phyloP scores from a whole-genome alignment of 108 stramenopile species.

The Cyclotella atomus region DNA sequence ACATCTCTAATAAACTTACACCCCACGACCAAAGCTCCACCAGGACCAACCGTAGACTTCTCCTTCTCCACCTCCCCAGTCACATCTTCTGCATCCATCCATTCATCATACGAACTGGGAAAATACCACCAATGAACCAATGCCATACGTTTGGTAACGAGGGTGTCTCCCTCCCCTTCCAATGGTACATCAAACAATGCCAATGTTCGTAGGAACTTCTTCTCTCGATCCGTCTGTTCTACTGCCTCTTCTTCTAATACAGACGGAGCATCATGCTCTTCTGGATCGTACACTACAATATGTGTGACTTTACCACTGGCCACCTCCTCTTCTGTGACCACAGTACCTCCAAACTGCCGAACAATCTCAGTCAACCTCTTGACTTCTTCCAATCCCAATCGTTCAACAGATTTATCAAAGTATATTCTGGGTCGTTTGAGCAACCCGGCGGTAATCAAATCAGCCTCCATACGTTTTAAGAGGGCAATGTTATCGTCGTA shows the following conservation, averaged over 20 bases:
- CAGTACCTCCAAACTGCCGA: slow-evolving; percentile 14
- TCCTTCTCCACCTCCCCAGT: slow-evolving; percentile 7
- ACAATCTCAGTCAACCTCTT: slow-evolving; percentile 33
- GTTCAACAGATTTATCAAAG: slow-evolving; percentile 31
- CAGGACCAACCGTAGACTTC: slow-evolving; percentile 4
- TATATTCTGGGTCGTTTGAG: slow-evolving; percentile 32
- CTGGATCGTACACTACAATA: slow-evolving; percentile 48
- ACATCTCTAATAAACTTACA: slow-evolving; percentile 59
- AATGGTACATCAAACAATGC: slow-evolving; percentile 31
- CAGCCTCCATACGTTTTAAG: slow-evolving; percentile 31
- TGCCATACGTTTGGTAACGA: slow-evolving; percentile 1
- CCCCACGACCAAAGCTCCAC: slow-evolving; percentile 39
- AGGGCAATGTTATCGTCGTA: slow-evolving; percentile 44
- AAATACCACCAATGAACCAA: slow-evolving; percentile 57
- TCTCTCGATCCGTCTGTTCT: slow-evolving; percentile 21
- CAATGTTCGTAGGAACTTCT: slow-evolving; percentile 39
- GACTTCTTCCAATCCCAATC: slow-evolving; percentile 9
- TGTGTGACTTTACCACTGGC: slow-evolving; percentile 28
- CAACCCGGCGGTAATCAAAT: slow-evolving; percentile 31
- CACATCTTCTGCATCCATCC: slow-evolving; percentile 51
- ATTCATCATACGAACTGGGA: slow-evolving; percentile 54
- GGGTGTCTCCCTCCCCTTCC: slow-evolving; percentile 11
- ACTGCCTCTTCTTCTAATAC: slow-evolving; percentile 30
- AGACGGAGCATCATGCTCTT: slow-evolving; percentile 43
- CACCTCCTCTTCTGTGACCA: slow-evolving; percentile 18